These are phyloP conservation scores for Thamnidium elegans DNA, from an alignment of 192 early-diverging fungal species.

Conservation along the genomic window DNA sequence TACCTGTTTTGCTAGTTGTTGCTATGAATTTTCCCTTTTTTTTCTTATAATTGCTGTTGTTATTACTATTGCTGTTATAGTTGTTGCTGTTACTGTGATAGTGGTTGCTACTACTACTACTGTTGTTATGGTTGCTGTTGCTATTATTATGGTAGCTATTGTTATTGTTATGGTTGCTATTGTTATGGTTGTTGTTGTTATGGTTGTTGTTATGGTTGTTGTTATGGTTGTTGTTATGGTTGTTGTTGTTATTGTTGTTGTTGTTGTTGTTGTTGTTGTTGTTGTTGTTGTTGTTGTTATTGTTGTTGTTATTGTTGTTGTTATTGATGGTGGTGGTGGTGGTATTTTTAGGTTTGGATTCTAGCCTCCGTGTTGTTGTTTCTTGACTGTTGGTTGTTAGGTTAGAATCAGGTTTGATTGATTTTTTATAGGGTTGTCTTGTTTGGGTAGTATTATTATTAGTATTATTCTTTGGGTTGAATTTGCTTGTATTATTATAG, in stretches of 20 bases:
- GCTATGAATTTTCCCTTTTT: neutral
- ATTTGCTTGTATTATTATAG: too few relatives aligned
- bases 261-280: slow-evolving; percentile 4
- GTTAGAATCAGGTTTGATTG: too few relatives aligned
- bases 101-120: neutral
- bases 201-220: neutral
- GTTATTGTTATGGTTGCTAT: neutral
- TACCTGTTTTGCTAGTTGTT: neutral
- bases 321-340: neutral
- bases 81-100: slow-evolving; percentile 2
- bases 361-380: slow-evolving; percentile 4
- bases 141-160: neutral
- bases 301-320: neutral
- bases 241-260: neutral
- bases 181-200: neutral
- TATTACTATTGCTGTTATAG: neutral
- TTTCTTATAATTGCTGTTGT: neutral
- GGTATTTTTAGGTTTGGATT: neutral
- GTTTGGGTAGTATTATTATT: too few relatives aligned
- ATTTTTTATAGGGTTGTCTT: too few relatives aligned
- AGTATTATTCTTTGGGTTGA: too few relatives aligned
- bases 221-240: neutral
- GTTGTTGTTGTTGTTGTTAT: neutral
- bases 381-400: slow-evolving; percentile 4
- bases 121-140: neutral